Evolutionary conservation across 306 rosid genomes (phyloP), one percentile per base, ranked within the genome.

Genomic region (Quercus bicolor): DNA sequence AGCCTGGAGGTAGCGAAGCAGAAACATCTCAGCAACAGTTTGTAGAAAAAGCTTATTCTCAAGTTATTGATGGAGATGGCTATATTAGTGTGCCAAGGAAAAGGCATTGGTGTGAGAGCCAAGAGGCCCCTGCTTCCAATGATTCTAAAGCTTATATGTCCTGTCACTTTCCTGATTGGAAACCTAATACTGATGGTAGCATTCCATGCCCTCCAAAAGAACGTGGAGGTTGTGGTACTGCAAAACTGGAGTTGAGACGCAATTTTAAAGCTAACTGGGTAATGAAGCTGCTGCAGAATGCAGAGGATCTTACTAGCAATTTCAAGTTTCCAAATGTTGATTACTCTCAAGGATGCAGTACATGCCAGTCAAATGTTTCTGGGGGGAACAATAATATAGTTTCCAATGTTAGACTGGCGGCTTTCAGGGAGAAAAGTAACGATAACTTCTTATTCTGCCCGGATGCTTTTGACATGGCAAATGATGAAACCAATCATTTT

Each of bases 361-460:
- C 72, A 33, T 89, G 93, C 75, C 77, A 64, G 60, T 40, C 77
- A 75, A 62, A 68, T 77, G 80, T 75, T 73, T 79, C 60, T 69
- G 82, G 57, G 52, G 60, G 79, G 66, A 23, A 73, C 23, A 75
- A 48, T 48, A 12, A 48, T 3, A 20, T 14, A 16, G 76, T 68
- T 81, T 80, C 84, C 72, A 84, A 80, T 20, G 79, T 64, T 28
- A 89, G 87, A 84, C 78, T 70, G 80, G 91, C 93, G 26, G 91
- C 93, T 75, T 78, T 79, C 43, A 82, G 93, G 77, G 76, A 78
- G 76, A 74, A 73, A 60, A 45, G 80, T 80, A 80, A 76, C 40
- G 93, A 79, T 81, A 90, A 90, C 81, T 78, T 78, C 31, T 78
- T 90, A 71, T 87, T 84, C 75, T 84, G 90, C 81, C 91, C 90